A percentile compares a stretch with the other conserved stretches of the same genome.
Conservation (phyloP, 2,329 filamentous ascomycete species). For the Domatiomyces globalis region DNA sequence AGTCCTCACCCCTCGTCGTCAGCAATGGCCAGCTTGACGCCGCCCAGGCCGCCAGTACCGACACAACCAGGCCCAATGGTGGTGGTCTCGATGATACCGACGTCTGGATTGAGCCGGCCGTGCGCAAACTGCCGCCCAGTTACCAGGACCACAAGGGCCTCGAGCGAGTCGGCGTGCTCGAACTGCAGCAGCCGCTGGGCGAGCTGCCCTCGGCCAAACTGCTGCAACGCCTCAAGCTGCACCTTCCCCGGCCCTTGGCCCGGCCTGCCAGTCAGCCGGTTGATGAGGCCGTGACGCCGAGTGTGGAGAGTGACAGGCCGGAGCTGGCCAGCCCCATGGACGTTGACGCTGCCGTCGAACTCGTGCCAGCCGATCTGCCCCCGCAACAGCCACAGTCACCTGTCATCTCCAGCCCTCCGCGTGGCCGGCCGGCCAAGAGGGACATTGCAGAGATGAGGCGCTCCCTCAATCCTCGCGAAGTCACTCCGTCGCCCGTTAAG, state of each 20-base stretch:
- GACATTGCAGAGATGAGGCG: constrained; percentile 13
- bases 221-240: constrained; percentile 38
- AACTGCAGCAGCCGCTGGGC: constrained; percentile 72
- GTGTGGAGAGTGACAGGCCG: constrained; percentile 11
- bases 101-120: constrained; percentile 44
- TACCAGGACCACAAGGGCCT: constrained; percentile 65
- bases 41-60: constrained; percentile 4
- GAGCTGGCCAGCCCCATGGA: constrained; percentile 11
- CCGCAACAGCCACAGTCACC: constrained; percentile 7
- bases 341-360: constrained; percentile 3
- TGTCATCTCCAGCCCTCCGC: constrained; percentile 16
- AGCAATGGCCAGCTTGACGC: neutral
- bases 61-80: neutral
- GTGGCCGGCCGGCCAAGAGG: constrained; percentile 15
- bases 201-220: constrained; percentile 51
- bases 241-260: constrained; percentile 11
- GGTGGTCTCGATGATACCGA: constrained; percentile 16
- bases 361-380: neutral
- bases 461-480: neutral
- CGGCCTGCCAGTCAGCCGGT: constrained; percentile 10
- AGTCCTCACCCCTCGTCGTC: constrained; percentile 13
- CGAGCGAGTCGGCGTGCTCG: constrained; percentile 58
- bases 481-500: constrained; percentile 10
- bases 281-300: constrained; percentile 9
- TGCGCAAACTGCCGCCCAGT: constrained; percentile 45